These are phyloP conservation scores for Aspergillus sp. DNA, from an alignment of 2,329 filamentous ascomycete species.

Conservation along the genomic window DNA sequence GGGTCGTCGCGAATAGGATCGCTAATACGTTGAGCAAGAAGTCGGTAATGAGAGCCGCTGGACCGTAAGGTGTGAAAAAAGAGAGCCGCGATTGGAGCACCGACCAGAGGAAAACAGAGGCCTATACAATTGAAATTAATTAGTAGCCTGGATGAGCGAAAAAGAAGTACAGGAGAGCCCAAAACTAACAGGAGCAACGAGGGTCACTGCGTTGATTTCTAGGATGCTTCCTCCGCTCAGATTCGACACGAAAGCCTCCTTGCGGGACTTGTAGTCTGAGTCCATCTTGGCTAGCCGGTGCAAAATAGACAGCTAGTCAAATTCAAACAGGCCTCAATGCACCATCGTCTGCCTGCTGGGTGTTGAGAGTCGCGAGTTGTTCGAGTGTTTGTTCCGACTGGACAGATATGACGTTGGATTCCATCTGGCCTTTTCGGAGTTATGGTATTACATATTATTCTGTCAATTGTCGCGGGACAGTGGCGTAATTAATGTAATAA, in stretches of 20 bases:
- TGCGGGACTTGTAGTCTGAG: constrained; percentile 78
- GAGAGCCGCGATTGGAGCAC: constrained; percentile 78
- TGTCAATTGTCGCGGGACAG: too few relatives aligned
- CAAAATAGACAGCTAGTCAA: not conserved
- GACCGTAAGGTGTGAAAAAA: constrained; percentile 76
- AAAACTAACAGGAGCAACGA: constrained; percentile 73
- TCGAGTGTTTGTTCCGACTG: not conserved
- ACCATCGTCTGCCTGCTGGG: not conserved
- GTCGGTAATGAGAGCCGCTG: constrained; percentile 70
- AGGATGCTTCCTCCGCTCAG: constrained; percentile 77
- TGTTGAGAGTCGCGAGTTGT: not conserved
- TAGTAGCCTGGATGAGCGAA: constrained; percentile 4
- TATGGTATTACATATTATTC: not conserved
- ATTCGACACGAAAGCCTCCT: constrained; percentile 94
- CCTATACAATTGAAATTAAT: constrained; percentile 49
- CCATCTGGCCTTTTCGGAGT: not conserved
- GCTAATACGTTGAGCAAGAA: constrained; percentile 83
- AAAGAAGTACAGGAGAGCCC: not conserved
- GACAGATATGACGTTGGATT: not conserved
- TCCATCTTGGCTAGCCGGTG: constrained; percentile 29
- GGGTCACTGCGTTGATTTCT: constrained; percentile 85
- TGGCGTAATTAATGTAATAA: not conserved
- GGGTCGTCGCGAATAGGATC: constrained; percentile 79
- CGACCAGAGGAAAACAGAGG: constrained; percentile 83
- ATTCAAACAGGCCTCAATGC: not conserved